Evolutionary conservation across 225 moss, liverwort and hornwort species (phyloP).

Genomic region (Antitrichia curtipendula): DNA sequence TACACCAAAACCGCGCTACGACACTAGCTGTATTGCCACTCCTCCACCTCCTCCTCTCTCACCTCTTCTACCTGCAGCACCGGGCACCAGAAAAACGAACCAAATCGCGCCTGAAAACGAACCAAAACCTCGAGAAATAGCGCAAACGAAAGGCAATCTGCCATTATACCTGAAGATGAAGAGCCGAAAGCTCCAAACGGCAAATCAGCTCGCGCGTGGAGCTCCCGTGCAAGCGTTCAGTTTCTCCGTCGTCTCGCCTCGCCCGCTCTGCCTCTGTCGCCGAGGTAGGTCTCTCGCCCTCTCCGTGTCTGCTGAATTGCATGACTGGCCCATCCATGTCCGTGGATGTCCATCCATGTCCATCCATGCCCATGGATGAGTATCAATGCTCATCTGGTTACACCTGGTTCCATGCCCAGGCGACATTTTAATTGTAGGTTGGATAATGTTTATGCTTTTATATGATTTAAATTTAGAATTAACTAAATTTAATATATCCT

Average conservation of each 20-base stretch:
- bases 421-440: background rate
- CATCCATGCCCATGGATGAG: background rate
- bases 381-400: background rate
- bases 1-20: background rate
- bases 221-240: background rate
- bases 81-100: background rate
- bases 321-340: background rate
- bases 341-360: background rate
- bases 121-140: background rate
- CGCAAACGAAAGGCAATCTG: background rate
- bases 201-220: background rate
- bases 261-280: background rate
- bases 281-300: slow-evolving; percentile 9
- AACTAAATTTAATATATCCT: too few species aligned
- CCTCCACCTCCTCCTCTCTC: background rate
- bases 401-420: too few species aligned
- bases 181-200: background rate
- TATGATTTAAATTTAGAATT: background rate
- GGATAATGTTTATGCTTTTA: background rate
- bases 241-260: background rate
- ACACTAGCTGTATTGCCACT: background rate
- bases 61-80: slow-evolving; percentile 5
- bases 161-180: background rate
- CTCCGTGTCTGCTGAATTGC: slow-evolving; percentile 49
- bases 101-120: background rate